Evolutionary conservation across 495 filamentous ascomycete genomes (phyloP), one percentile per base, ranked within the genome.

Genomic region (Chaetomium tenue): DNA sequence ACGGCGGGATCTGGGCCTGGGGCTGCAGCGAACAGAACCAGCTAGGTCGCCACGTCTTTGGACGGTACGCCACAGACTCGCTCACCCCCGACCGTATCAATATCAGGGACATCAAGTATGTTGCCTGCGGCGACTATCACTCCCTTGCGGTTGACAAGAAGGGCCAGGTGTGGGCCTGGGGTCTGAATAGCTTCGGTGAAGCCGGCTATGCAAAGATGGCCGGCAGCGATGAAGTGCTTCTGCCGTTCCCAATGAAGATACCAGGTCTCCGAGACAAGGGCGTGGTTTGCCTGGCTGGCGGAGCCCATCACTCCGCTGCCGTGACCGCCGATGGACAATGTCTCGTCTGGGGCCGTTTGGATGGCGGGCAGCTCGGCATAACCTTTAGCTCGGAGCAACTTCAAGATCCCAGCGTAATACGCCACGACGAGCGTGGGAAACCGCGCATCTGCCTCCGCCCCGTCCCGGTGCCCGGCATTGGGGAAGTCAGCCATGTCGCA

Each of bases 341-440:
- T 18, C 15, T 48, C 9, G 44, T 48, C 12, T 48, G 44, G 44
- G 44, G 44, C 20, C 44, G 44, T 2, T 48, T 48, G 16, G 44
- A 48, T 18, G 44, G 44, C 44, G 44, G 44, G 5, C 44, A 48
- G 44, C 44, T 48, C 44, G 44, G 44, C 44, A n/a, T 48, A n/a
- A 7, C 44, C 2, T 48, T 48, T 18, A 48, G 44, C 44, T 18
- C 44, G 5, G 44, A 48, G 18, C 16, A n/a, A n/a, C 44, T 48
- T n/a, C 9, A 22, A 18, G 44, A 48, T 18, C 2, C 9, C 9
- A 48, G 1, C 16, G 9, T 15, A 2, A 40, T 40, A 11, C 13
- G 39, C 39, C 39, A 40, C 9, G 39, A 40, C 39, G 39, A 40
- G 39, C 39, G 39, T 11, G 13, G 13, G 9, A 40, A 12, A 15